Percentiles rank a stretch among this genome's conserved stretches.
phyloP scores from a whole-genome alignment of 257 asterid genomes.

The Petunia secreta region DNA sequence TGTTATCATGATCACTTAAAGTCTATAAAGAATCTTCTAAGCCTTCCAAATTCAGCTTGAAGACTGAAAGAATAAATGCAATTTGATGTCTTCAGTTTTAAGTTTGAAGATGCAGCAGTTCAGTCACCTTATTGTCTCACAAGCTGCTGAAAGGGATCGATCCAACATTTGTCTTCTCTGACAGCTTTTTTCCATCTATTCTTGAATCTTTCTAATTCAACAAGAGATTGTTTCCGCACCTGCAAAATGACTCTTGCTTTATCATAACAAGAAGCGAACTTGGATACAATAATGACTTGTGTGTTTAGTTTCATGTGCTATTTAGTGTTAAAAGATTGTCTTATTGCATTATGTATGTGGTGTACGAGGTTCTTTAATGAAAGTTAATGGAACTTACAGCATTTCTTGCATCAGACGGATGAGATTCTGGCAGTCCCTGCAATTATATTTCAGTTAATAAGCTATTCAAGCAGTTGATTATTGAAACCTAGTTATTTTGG shows the following conservation, averaged over 20 bases:
- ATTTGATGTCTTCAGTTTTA: neutral
- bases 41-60: constrained; percentile 19
- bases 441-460: constrained; percentile 7
- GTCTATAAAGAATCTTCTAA: neutral
- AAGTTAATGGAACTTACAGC: constrained; percentile 48
- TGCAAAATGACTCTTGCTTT: constrained; percentile 31
- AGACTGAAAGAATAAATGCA: neutral
- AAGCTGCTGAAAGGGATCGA: constrained; percentile 50
- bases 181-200: constrained; percentile 71
- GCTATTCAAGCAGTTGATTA: constrained; percentile 1
- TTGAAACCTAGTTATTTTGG: constrained; percentile 15
- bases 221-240: constrained; percentile 56
- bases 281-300: neutral
- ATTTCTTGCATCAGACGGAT: constrained; percentile 50
- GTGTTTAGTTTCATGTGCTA: neutral
- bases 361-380: neutral
- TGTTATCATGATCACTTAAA: constrained; percentile 10
- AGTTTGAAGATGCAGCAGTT: neutral
- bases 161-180: constrained; percentile 71
- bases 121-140: constrained; percentile 28
- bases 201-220: constrained; percentile 60
- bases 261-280: constrained; percentile 13
- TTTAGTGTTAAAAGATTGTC: neutral
- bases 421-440: constrained; percentile 39
- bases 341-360: neutral